Evolutionary conservation across 2,329 filamentous ascomycete species (phyloP).

Genomic region (Ciborinia camelliae): DNA sequence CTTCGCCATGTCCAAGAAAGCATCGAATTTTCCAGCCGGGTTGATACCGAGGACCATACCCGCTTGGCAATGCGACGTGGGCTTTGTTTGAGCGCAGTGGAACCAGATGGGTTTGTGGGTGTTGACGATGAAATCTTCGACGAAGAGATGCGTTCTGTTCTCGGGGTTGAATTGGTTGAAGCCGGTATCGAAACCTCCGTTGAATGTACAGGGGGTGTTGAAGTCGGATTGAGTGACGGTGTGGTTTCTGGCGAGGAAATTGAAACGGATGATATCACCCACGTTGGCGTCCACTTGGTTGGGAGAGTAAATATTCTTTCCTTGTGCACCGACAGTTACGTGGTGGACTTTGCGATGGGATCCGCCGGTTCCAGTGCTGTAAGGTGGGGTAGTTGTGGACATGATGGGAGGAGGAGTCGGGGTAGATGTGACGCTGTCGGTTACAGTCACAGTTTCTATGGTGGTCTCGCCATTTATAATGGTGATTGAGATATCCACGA

Average conservation of each 20-base stretch:
- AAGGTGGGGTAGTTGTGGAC: not conserved
- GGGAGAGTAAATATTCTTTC: conserved; percentile 48
- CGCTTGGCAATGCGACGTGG: not conserved
- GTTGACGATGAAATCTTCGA: not conserved
- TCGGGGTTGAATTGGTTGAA: conserved; percentile 10
- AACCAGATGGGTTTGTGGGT: not conserved
- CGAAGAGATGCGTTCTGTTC: not conserved
- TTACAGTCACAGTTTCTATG: not conserved
- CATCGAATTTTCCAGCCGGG: not conserved
- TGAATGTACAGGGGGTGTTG: conserved; percentile 56
- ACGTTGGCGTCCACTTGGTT: conserved; percentile 55
- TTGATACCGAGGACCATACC: conserved; percentile 16
- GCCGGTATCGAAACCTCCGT: conserved; percentile 62
- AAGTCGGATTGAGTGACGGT: conserved; percentile 69
- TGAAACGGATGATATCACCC: conserved; percentile 68
- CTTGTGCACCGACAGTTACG: not conserved
- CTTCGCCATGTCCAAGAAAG: not conserved
- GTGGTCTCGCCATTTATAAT: not conserved
- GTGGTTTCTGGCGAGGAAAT: conserved; percentile 69
- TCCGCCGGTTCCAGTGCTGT: not conserved
- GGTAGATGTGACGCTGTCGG: not conserved
- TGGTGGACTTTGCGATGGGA: not conserved
- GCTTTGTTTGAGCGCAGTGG: not conserved
- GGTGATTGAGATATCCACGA: conserved; percentile 8
- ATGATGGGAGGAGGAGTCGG: not conserved